These are phyloP conservation scores for Metarhizium robertsii DNA, from an alignment of 2,329 filamentous ascomycete genomes.

Conservation along the genomic window DNA sequence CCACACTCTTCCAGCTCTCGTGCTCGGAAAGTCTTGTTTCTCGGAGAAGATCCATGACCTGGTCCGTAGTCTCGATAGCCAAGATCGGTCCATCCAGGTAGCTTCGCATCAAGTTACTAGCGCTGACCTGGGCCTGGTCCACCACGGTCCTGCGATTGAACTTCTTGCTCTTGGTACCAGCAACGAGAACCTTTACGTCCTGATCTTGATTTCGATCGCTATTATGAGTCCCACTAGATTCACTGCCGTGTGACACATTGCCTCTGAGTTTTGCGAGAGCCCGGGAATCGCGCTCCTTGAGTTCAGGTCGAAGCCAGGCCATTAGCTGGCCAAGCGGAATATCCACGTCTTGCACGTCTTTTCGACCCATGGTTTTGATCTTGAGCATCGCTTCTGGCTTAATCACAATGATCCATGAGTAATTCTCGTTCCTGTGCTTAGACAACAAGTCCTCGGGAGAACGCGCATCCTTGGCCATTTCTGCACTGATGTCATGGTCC, in stretches of 20 bases:
- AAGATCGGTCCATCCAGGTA: constrained; percentile 73
- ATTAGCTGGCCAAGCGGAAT: constrained; percentile 64
- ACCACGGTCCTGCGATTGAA: constrained; percentile 81
- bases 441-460: constrained; percentile 72
- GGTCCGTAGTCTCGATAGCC: constrained; percentile 81
- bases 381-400: constrained; percentile 72
- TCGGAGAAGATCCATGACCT: constrained; percentile 67
- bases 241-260: constrained; percentile 21
- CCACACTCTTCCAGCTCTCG: constrained; percentile 74
- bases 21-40: constrained; percentile 67
- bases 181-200: constrained; percentile 76
- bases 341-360: constrained; percentile 67
- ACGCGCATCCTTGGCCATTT: constrained; percentile 71
- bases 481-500: constrained; percentile 75
- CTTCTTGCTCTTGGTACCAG: constrained; percentile 81
- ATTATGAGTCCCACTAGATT: constrained; percentile 9
- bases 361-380: constrained; percentile 67
- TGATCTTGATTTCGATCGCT: constrained; percentile 40
- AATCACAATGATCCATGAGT: constrained; percentile 83
- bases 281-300: constrained; percentile 66
- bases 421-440: constrained; percentile 65
- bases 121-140: constrained; percentile 59
- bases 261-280: constrained; percentile 37
- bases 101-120: constrained; percentile 54
- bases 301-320: constrained; percentile 70